Percentiles rank a stretch among this genome's conserved stretches.
Conservation (phyloP, 2,329 filamentous ascomycete species). For the Aspergillus ustus region DNA sequence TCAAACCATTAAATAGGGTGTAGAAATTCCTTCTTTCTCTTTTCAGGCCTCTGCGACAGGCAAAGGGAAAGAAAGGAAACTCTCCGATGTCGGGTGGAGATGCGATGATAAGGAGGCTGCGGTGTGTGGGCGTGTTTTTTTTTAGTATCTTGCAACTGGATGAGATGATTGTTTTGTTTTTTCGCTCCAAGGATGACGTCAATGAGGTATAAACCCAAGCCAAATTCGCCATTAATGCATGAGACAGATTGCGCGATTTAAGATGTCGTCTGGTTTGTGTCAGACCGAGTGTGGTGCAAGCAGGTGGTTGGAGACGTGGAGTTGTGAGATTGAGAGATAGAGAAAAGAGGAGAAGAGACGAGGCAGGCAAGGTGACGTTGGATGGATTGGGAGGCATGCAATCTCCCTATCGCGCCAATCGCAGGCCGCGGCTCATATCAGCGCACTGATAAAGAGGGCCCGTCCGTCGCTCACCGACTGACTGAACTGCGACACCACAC, state of each 20-base stretch:
- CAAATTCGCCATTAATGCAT: conserved; percentile 32
- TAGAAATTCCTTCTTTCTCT: conserved; percentile 1
- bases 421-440: conserved; percentile 12
- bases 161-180: not conserved
- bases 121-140: not conserved
- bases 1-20: conserved; percentile 13
- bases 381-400: conserved; percentile 1
- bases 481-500: conserved; percentile 7
- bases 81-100: not conserved
- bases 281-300: conserved; percentile 1
- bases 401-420: conserved; percentile 24
- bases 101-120: not conserved
- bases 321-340: conserved; percentile 2
- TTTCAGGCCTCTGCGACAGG: not conserved
- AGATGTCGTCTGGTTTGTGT: conserved; percentile 13
- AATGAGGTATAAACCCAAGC: conserved; percentile 17
- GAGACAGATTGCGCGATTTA: conserved; percentile 21
- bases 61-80: not conserved
- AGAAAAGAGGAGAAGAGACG: not conserved
- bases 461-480: conserved; percentile 18
- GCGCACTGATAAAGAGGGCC: conserved; percentile 12
- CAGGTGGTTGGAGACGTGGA: not conserved
- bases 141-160: not conserved
- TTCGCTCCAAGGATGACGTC: conserved; percentile 23
- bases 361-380: not conserved